phyloP scores from a whole-genome alignment of 495 filamentous ascomycete species.

The Penicillium fimorum region DNA sequence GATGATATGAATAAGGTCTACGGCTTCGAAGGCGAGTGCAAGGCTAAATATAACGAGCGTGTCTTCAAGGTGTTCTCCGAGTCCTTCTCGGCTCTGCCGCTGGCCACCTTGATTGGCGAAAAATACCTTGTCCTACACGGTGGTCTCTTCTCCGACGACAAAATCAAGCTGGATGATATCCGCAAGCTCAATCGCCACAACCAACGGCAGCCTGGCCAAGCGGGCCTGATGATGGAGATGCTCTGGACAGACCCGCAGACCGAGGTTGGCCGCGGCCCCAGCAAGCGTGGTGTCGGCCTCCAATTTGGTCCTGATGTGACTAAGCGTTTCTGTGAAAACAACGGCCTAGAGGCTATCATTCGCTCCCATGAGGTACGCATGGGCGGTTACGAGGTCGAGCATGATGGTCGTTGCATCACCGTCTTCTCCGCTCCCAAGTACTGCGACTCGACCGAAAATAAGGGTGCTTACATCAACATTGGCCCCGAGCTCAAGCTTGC shows the following conservation, averaged over 20 bases:
- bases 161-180: constrained; percentile 86
- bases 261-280: constrained; percentile 81
- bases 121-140: constrained; percentile 95
- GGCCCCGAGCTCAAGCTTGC: constrained; percentile 86
- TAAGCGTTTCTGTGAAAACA: constrained; percentile 93
- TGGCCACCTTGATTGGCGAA: constrained; percentile 87
- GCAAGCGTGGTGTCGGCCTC: constrained; percentile 94
- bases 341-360: constrained; percentile 91
- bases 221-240: constrained; percentile 99
- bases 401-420: constrained; percentile 95
- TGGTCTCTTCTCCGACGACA: constrained; percentile 97
- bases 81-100: constrained; percentile 89
- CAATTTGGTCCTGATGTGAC: constrained; percentile 98
- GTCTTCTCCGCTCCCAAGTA: constrained; percentile 98
- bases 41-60: constrained; percentile 94
- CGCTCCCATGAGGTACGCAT: constrained; percentile 97
- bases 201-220: constrained; percentile 93
- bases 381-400: constrained; percentile 97
- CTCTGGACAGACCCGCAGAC: constrained; percentile 97
- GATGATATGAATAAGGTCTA: constrained; percentile 99
- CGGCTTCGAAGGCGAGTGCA: constrained; percentile 97
- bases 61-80: constrained; percentile 98
- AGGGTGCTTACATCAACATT: constrained; percentile 98
- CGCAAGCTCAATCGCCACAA: constrained; percentile 86
- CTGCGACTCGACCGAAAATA: constrained; percentile 96